Evolutionary conservation across 768 basidiomycete species (phyloP), one percentile per base, ranked within the genome.

Genomic region (Trametes coccinea): DNA sequence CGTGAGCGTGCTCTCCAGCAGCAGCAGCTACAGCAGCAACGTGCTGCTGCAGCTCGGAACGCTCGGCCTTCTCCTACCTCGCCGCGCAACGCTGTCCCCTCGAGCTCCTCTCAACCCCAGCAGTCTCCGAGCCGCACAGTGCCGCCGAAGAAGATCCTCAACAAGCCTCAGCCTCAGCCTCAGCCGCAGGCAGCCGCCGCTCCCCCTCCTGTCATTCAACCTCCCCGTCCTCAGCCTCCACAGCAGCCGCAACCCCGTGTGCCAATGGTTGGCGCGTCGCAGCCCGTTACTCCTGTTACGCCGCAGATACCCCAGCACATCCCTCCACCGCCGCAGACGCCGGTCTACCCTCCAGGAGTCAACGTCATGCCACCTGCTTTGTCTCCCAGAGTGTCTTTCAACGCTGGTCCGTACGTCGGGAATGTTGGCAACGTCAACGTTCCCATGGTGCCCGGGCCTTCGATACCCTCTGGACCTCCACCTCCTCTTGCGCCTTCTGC

Each of bases 101-200:
- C 78, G 29, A 80, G 83, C 22, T 73, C 79, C 47, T 80, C 77
- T 62, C 81, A 78, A 39, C 78, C 43, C 27, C 41, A 41, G 52
- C 40, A 79, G 33, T 79, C 79, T 8, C 79, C 78, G 40, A 78
- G 75, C 41, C 82, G 80, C 63, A 78, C 80, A 22, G 71, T 74
- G 14, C 70, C 80, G 48, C 73, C 77, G 45, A 90, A 89, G 82
- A 90, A 89, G 79, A 82, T 80, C 58, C 75, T 80, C 68, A 82
- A 76, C 69, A 89, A 87, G 72, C 70, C 75, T 14, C 34, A 37
- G 34, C 6, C 11, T 11, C 34, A 37, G 34, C 6, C 11, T 11
- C 34, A 37, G 34, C 34, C 34, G 6, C 55, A 71, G 14, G 53
- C 72, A 17, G 27, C 57, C 11, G 54, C 67, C 16, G 58, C 67